These are phyloP conservation scores for Aphanomyces invadans DNA, from an alignment of 352 stramenopile genomes.

Conservation along the genomic window DNA sequence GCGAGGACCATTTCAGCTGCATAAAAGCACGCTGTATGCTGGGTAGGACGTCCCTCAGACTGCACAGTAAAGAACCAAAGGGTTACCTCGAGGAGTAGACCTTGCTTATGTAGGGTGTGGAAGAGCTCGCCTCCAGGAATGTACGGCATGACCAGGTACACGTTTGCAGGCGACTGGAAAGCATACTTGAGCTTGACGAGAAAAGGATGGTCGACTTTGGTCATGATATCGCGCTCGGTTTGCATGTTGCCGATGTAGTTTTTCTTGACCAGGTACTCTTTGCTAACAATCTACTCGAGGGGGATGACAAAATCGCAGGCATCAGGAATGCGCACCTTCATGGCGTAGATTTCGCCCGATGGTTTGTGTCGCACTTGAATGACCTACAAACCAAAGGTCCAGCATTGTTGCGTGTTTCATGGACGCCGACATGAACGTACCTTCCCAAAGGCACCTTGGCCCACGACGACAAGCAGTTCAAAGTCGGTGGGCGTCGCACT, in stretches of 20 bases:
- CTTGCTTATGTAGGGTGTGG: constrained; percentile 54
- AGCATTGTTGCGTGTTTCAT: too few species aligned
- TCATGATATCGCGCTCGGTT: constrained; percentile 80
- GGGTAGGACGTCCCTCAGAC: too few species aligned
- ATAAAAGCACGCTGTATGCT: constrained; percentile 70
- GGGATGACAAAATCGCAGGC: background rate
- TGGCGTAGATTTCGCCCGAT: constrained; percentile 65
- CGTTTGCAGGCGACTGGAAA: constrained; percentile 73
- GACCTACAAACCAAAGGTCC: constrained; percentile 34
- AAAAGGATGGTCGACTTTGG: constrained; percentile 81
- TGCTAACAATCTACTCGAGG: constrained; percentile 56
- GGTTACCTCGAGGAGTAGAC: constrained; percentile 50
- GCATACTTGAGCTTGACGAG: constrained; percentile 69
- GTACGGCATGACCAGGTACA: constrained; percentile 80
- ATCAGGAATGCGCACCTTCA: constrained; percentile 49
- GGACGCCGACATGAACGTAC: constrained; percentile 13
- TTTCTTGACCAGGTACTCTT: constrained; percentile 82
- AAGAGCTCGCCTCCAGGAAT: constrained; percentile 63
- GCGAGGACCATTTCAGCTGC: constrained; percentile 77
- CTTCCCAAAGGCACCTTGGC: constrained; percentile 78
- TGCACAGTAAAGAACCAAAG: too few species aligned
- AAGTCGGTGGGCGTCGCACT: constrained; percentile 45
- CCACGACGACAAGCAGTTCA: constrained; percentile 75
- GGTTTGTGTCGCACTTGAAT: constrained; percentile 76
- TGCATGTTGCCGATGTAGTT: constrained; percentile 73